Evolutionary conservation across 192 early-diverging fungal genomes (phyloP), one percentile per base, ranked within the genome.

Genomic region (Coemansia sp.): DNA sequence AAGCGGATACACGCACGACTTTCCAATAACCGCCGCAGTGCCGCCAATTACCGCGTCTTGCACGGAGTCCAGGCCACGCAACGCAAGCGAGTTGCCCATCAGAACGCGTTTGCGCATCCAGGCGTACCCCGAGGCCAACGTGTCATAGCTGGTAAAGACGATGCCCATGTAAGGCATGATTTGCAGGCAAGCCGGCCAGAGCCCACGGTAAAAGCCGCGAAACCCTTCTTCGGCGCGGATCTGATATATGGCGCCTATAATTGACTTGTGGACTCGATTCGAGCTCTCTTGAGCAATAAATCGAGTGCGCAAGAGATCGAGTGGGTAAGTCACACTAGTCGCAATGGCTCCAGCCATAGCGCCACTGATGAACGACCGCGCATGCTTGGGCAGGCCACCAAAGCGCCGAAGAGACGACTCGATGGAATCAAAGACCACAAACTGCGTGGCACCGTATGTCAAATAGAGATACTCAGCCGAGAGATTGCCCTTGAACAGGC

Each of bases 161-260:
- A 94, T 75, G 13, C 93, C 92, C 91, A 95, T 95, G 49, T 95
- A 94, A 13, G 96, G 96, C 67, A 92, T 87, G 25, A 98, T 93
- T 71, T 94, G 91, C 11, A 89, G 64, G 21, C 90, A 67, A 3
- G 92, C 81, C 5, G 95, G 87, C 35, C 83, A 70, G 35, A 94
- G 61, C 0, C 95, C 95, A 33, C 87, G 78, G 57, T 95, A 98
- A 38, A 94, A 90, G 7, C 95, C 95, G 0, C 51, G 50, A 1
- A 91, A 19, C 0, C 95, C 95, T 40, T 98, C 93, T 21, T 85
- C 76, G 3, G 45, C 30, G 22, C 67, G 53, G 48, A 98, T 95
- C 45, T 83, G 67, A 9, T 49, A 31, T 0, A 92, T 54, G 8
- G 92, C 90, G 6, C 81, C 78, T 0, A 76, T 18, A 2, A 96